A percentile compares a stretch with the other conserved stretches of the same genome.
Conservation (phyloP, 108 stramenopile species). For the Nitzschia sp. region DNA sequence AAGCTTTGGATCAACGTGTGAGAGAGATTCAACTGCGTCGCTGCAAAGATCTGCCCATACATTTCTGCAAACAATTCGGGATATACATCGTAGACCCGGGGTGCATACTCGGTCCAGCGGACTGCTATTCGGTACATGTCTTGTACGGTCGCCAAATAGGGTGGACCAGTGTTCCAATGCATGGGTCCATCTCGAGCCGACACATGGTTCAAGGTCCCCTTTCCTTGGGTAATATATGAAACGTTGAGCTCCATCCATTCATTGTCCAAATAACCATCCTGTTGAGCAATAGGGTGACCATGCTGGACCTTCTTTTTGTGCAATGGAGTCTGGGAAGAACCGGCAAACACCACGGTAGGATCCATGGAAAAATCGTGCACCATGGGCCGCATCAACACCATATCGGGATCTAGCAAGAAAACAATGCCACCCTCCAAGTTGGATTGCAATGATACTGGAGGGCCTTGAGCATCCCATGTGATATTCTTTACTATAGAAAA, state of each 20-base stretch:
- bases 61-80: constrained; percentile 81
- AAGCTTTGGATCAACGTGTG: constrained; percentile 62
- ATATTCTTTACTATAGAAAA: too few species aligned
- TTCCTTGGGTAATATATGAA: constrained; percentile 55
- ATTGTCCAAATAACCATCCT: constrained; percentile 85
- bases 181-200: constrained; percentile 40
- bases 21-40: constrained; percentile 68
- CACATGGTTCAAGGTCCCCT: constrained; percentile 35
- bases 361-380: constrained; percentile 56
- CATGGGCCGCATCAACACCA: constrained; percentile 84
- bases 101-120: neutral
- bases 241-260: constrained; percentile 76
- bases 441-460: too few species aligned
- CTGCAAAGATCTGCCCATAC: constrained; percentile 67
- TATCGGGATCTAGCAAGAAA: constrained; percentile 93
- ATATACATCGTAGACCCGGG: neutral
- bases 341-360: neutral
- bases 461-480: too few species aligned
- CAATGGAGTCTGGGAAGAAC: neutral
- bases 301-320: constrained; percentile 43
- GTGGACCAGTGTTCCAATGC: constrained; percentile 84
- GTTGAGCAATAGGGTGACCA: constrained; percentile 83
- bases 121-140: neutral
- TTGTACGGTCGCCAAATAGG: constrained; percentile 75
- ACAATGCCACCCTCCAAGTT: constrained; percentile 60